Conservation (phyloP, 441 rosid species). For the Hypseocharis bilobata region DNA sequence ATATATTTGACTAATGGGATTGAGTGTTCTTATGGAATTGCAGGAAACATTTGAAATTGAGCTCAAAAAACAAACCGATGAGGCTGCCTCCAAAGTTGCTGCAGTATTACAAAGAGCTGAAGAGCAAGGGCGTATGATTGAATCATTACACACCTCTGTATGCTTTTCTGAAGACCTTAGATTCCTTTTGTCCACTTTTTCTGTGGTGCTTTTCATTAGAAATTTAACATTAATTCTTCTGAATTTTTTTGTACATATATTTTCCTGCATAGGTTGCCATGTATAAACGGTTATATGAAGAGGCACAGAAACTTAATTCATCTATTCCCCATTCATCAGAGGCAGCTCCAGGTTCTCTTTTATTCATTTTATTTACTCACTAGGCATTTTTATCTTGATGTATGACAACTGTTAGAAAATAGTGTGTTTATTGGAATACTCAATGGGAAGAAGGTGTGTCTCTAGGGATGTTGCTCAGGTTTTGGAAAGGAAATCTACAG, state of each 20-base stretch:
- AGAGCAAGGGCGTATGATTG: slow-evolving; percentile 86
- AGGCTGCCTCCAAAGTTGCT: slow-evolving; percentile 78
- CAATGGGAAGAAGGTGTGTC: no score
- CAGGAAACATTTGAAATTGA: slow-evolving; percentile 69
- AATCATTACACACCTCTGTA: slow-evolving; percentile 87
- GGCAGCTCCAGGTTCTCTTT: slow-evolving; percentile 44
- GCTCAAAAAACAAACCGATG: slow-evolving; percentile 61
- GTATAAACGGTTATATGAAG: slow-evolving; percentile 90
- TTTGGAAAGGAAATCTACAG: background rate
- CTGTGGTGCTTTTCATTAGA: background rate
- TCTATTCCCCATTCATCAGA: slow-evolving; percentile 38
- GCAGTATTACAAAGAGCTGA: slow-evolving; percentile 80
- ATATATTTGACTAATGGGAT: background rate
- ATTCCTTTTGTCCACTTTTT: slow-evolving; percentile 7
- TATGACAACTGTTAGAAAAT: background rate
- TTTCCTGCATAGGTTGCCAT: slow-evolving; percentile 56
- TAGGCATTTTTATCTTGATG: background rate
- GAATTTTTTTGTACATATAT: slow-evolving; percentile 5
- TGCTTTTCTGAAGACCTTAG: no score
- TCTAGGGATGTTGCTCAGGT: background rate
- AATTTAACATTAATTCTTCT: background rate
- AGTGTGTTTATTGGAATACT: background rate
- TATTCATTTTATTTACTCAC: slow-evolving; percentile 11
- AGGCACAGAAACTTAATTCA: slow-evolving; percentile 63
- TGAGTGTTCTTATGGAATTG: slow-evolving; percentile 17